Evolutionary conservation across 495 filamentous ascomycete genomes (phyloP).

Genomic region (Penicillium turbatum): DNA sequence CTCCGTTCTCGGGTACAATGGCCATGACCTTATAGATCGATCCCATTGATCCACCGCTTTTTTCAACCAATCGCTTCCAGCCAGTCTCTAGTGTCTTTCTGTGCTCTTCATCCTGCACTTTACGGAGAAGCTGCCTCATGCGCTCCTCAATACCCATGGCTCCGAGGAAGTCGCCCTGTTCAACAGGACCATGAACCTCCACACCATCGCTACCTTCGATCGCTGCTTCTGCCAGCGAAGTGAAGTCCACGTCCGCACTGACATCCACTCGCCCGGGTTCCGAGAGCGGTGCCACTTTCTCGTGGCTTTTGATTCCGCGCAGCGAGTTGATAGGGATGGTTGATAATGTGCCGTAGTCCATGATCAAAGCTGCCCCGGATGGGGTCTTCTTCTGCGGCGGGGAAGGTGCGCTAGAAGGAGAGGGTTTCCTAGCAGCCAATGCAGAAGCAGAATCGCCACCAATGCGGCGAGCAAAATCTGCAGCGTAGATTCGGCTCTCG

Average conservation of each 20-base stretch:
- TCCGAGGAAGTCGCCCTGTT: constrained; percentile 74
- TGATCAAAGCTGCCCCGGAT: constrained; percentile 81
- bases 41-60: constrained; percentile 79
- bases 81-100: constrained; percentile 62
- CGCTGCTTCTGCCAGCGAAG: constrained; percentile 75
- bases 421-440: constrained; percentile 28
- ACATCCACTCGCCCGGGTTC: constrained; percentile 79
- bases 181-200: constrained; percentile 89
- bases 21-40: constrained; percentile 90
- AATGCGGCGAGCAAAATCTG: constrained; percentile 78
- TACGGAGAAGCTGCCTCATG: constrained; percentile 59
- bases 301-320: constrained; percentile 76
- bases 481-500: constrained; percentile 69
- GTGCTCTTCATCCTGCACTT: constrained; percentile 47
- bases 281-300: constrained; percentile 68
- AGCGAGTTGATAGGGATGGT: constrained; percentile 82
- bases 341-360: constrained; percentile 83
- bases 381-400: constrained; percentile 49
- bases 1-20: constrained; percentile 76
- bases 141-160: constrained; percentile 78
- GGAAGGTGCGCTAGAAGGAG: constrained; percentile 12
- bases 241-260: constrained; percentile 88
- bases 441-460: constrained; percentile 54
- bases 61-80: constrained; percentile 75
- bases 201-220: constrained; percentile 66